phyloP scores from a whole-genome alignment of 2,329 filamentous ascomycete genomes.

The Talaromyces sp. region DNA sequence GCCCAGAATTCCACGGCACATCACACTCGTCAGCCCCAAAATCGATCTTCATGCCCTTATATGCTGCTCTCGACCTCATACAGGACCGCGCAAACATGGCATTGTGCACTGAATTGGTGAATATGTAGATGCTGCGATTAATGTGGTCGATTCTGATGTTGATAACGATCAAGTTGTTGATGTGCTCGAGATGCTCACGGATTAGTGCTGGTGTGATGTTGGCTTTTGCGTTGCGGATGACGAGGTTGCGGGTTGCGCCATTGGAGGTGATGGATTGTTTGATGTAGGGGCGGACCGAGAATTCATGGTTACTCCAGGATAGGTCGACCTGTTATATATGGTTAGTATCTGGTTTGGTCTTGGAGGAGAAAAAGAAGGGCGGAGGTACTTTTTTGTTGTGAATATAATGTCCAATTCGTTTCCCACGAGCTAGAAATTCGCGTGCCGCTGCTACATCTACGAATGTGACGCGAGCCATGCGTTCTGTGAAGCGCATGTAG shows the following conservation, averaged over 20 bases:
- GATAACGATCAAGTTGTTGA: slow-evolving; percentile 72
- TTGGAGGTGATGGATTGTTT: slow-evolving; percentile 57
- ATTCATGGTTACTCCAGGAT: slow-evolving; percentile 69
- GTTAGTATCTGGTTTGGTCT: slow-evolving; percentile 17
- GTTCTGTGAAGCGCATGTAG: slow-evolving; percentile 59
- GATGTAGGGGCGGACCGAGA: slow-evolving; percentile 61
- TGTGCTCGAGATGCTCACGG: slow-evolving; percentile 74
- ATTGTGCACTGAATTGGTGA: slow-evolving; percentile 72
- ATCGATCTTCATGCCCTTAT: slow-evolving; percentile 68
- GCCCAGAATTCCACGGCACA: neutral
- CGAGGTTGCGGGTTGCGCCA: slow-evolving; percentile 71
- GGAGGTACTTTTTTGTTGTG: slow-evolving; percentile 61
- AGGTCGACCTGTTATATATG: slow-evolving; percentile 57
- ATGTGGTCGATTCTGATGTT: slow-evolving; percentile 55
- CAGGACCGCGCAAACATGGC: slow-evolving; percentile 73
- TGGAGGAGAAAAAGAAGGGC: slow-evolving; percentile 10
- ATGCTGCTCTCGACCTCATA: slow-evolving; percentile 66
- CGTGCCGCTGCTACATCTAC: slow-evolving; percentile 60
- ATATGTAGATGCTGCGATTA: slow-evolving; percentile 62
- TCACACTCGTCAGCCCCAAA: slow-evolving; percentile 73
- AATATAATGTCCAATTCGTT: slow-evolving; percentile 65
- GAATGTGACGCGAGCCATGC: slow-evolving; percentile 66
- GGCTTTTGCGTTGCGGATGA: slow-evolving; percentile 60
- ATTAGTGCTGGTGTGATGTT: slow-evolving; percentile 63
- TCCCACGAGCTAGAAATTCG: slow-evolving; percentile 63